Evolutionary conservation across 495 filamentous ascomycete species (phyloP).

Genomic region (Penicillium riverlandense): DNA sequence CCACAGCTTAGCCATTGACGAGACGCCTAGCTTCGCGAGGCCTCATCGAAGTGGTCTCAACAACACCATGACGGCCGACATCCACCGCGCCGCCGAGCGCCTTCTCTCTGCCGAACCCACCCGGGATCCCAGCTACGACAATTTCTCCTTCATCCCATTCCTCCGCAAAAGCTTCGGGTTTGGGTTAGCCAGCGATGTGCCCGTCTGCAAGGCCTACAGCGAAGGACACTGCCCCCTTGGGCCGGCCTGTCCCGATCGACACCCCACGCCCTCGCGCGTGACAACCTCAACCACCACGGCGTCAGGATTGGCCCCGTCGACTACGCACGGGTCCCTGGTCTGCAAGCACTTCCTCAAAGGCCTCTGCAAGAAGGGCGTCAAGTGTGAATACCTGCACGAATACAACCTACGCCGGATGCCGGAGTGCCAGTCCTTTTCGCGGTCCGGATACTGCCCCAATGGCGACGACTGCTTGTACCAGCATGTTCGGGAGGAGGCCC

Average conservation of each 20-base stretch:
- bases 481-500: slow-evolving; percentile 77
- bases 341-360: slow-evolving; percentile 99
- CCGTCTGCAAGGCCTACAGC: slow-evolving; percentile 73
- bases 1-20: neutral
- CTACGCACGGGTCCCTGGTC: slow-evolving; percentile 60
- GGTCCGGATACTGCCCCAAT: slow-evolving; percentile 88
- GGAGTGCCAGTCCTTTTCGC: slow-evolving; percentile 87
- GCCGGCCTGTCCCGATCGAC: slow-evolving; percentile 62
- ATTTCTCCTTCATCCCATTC: slow-evolving; percentile 69
- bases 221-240: slow-evolving; percentile 75
- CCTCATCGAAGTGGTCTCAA: no score
- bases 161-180: slow-evolving; percentile 69
- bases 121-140: slow-evolving; percentile 50
- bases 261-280: slow-evolving; percentile 42
- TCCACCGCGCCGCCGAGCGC: slow-evolving; percentile 24
- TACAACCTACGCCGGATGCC: slow-evolving; percentile 98
- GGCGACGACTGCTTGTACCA: slow-evolving; percentile 96
- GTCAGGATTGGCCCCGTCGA: slow-evolving; percentile 40
- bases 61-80: slow-evolving; percentile 30
- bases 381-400: slow-evolving; percentile 95
- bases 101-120: slow-evolving; percentile 31
- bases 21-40: no score
- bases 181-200: slow-evolving; percentile 65
- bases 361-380: slow-evolving; percentile 92
- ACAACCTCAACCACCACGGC: slow-evolving; percentile 48